Evolutionary conservation across 495 filamentous ascomycete species (phyloP).

Genomic region (Penicillium alfredii): DNA sequence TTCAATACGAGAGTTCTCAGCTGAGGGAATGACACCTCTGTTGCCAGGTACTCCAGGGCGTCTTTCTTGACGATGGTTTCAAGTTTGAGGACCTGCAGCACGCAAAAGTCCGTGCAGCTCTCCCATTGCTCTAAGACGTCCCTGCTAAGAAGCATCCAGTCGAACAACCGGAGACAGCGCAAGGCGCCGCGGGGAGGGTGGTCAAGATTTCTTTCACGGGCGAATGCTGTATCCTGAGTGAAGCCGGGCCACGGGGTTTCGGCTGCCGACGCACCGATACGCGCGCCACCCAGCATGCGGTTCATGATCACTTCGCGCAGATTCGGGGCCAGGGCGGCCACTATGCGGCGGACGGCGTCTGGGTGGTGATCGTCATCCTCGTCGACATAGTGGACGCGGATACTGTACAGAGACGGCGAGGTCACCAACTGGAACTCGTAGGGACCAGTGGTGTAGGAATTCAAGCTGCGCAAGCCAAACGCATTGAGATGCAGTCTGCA

Average conservation of each 20-base stretch:
- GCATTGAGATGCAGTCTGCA: neutral
- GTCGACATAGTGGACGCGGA: neutral
- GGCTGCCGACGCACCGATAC: no score
- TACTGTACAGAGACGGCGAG: neutral
- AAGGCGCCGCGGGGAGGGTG: neutral
- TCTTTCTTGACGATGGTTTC: neutral
- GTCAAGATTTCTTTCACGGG: neutral
- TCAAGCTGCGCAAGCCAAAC: neutral
- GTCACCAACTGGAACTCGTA: neutral
- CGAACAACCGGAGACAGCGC: neutral
- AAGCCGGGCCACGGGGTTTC: neutral
- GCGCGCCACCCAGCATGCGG: neutral
- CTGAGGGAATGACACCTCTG: neutral
- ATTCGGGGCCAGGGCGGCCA: neutral
- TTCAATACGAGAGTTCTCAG: neutral
- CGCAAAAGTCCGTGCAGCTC: neutral
- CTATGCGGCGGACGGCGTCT: neutral
- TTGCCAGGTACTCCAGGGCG: neutral
- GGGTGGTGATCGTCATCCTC: neutral
- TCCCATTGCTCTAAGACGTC: neutral
- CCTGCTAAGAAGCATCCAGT: neutral
- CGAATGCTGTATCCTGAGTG: neutral
- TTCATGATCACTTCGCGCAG: neutral
- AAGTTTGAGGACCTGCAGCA: neutral
- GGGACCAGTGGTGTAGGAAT: neutral